Base-by-base conservation (phyloP, 352 stramenopile genomes). In the Peronosclerospora sorghi region DNA sequence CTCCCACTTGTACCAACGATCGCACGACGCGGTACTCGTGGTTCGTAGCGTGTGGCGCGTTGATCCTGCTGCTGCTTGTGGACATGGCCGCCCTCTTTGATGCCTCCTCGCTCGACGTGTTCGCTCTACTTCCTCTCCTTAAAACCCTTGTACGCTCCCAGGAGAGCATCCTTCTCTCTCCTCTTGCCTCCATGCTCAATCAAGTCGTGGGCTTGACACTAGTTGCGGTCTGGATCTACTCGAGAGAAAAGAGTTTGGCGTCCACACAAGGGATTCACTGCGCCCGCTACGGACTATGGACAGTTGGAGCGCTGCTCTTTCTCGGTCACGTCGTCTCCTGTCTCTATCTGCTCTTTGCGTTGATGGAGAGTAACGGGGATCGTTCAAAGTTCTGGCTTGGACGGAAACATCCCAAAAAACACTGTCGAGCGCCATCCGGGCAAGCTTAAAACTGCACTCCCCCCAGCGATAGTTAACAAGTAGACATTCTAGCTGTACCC, bases 341-440 rank as follows among this genome's bases (percentile, higher is more conserved):
- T 37, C 19, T 64, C 5, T 91, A 91, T 56, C 34, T 86, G 4
- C 32, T 88, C n/a, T 55, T 66, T n/a, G 75, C 78, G 17, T 54
- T 91, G 13, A 55, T 83, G 15, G 69, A 86, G 53, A 82, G 64
- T 56, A 68, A 90, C 27, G 75, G 75, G 48, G 65, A 82, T 27
- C 59, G 57, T 6, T 41, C 43, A 35, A 81, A 69, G 41, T 87
- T 90, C 41, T 90, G 75, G 68, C 48, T 81, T n/a, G 78, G 78
- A 19, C 43, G 47, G 14, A 62, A 61, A 40, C 52, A 41, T 24
- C 15, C 18, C 8, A 52, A 12, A 12, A 32, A 15, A 10, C 32
- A 21, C 23, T 54, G 14, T 34, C 55, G 43, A 5, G 6, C 12
- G 10, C 41, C 53, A 13, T 61, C 58, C 18, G 45, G 62, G 18